Percentiles rank a stretch among this genome's conserved stretches.
Conservation (phyloP, 306 rosid species). For the Citrullus mucosospermus region DNA sequence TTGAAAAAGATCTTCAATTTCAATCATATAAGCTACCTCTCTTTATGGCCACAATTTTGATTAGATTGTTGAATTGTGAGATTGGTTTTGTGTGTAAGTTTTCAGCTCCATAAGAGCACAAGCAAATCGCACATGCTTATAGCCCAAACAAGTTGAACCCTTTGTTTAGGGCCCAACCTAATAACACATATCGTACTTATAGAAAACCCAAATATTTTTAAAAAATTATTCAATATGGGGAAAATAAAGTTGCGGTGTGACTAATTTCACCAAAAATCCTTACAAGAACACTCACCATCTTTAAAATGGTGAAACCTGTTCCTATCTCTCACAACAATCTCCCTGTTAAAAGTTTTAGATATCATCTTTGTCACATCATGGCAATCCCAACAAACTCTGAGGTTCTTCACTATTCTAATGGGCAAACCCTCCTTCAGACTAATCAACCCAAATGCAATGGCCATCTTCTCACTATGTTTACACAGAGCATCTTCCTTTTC, state of each 20-base stretch:
- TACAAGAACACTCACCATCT: slow-evolving; percentile 44
- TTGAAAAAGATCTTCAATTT: too few relatives aligned
- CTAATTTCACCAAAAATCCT: slow-evolving; percentile 33
- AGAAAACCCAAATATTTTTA: too few relatives aligned
- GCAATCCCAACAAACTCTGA: slow-evolving; percentile 37
- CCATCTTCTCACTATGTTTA: slow-evolving; percentile 42
- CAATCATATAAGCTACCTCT: too few relatives aligned
- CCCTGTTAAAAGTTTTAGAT: slow-evolving; percentile 25
- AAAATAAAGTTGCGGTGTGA: background rate
- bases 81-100: too few relatives aligned
- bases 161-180: too few relatives aligned
- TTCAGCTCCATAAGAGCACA: too few relatives aligned
- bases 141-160: too few relatives aligned
- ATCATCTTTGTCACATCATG: slow-evolving; percentile 45
- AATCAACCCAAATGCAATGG: slow-evolving; percentile 51
- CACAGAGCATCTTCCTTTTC: slow-evolving; percentile 44
- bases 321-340: slow-evolving; percentile 42
- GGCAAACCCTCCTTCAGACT: slow-evolving; percentile 22
- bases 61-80: too few relatives aligned
- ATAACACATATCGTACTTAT: too few relatives aligned
- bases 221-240: background rate
- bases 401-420: slow-evolving; percentile 35
- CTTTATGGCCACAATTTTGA: too few relatives aligned
- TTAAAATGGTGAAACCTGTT: slow-evolving; percentile 37
- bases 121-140: too few relatives aligned